Evolutionary conservation across 257 asterid genomes (phyloP).

Genomic region (Rehmannia glutinosa): DNA sequence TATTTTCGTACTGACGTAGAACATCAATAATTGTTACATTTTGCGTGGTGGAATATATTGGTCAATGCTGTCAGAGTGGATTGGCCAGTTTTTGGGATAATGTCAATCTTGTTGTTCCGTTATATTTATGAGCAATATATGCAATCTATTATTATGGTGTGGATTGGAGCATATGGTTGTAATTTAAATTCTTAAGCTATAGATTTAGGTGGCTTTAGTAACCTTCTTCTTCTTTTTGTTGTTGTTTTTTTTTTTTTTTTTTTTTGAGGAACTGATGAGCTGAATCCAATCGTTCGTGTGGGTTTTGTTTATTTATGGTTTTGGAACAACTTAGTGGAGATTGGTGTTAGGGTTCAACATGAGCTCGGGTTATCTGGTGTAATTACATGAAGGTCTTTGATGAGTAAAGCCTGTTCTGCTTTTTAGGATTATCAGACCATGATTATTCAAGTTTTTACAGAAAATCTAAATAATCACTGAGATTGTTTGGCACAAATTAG

Average conservation of each 20-base stretch:
- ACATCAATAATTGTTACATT: slow-evolving; percentile 22
- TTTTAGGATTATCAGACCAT: background rate
- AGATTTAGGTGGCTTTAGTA: background rate
- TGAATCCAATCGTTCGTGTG: too few relatives aligned
- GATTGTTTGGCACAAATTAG: background rate
- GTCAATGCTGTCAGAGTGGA: background rate
- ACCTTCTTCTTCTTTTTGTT: background rate
- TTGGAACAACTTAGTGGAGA: too few relatives aligned
- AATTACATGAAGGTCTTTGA: background rate
- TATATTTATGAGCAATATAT: background rate
- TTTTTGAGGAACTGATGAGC: background rate
- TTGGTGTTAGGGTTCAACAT: background rate
- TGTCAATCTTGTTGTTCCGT: background rate
- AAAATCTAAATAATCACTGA: background rate
- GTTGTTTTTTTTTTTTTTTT: too few relatives aligned
- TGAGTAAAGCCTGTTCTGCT: background rate
- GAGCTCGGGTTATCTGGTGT: background rate
- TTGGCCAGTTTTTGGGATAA: background rate
- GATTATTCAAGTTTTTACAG: too few relatives aligned
- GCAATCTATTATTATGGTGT: background rate
- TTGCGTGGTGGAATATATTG: background rate
- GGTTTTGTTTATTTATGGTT: too few relatives aligned
- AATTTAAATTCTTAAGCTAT: background rate
- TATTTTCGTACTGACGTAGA: background rate
- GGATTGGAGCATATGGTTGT: background rate